Base-by-base conservation (phyloP, 495 filamentous ascomycete genomes). In the Beverwykella pulmonaria region DNA sequence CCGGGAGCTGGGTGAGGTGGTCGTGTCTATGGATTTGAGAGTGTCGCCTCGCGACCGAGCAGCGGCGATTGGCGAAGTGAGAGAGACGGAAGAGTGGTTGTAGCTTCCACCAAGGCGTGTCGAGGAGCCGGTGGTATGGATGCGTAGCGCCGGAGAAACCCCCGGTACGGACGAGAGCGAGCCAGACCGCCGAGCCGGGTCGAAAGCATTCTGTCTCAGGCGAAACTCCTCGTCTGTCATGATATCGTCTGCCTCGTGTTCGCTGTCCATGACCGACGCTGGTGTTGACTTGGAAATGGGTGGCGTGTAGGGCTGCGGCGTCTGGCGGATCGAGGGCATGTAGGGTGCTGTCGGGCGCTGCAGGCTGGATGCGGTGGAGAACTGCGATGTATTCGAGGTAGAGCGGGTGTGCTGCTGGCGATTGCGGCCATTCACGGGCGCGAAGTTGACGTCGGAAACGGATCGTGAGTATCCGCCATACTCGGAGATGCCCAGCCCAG, bases 301-400 rank as follows among this genome's bases (percentile, higher is more conserved):
- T 27, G 84, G 82, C 1, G 82, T 86, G 71, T 83, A 86, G 14
- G 79, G 76, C 34, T 81, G 78, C 19, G 84, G 83, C 9, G 82
- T 84, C 63, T 86, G 86, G 32, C 84, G 82, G 82, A 87, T 82
- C 2, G 85, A 82, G 70, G 87, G 82, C 20, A 85, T 77, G 70
- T 85, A 87, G 39, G 84, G 81, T 32, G 79, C 78, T 29, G 78
- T 79, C 12, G 82, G 80, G 50, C 81, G 79, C 59, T 71, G 72
- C 27, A 78, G 79, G 54, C 77, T 78, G 68, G 82, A 85, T 2
- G 76, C 76, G 1, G 78, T 80, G 2, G 84, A 87, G 36, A 82
- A 76, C 67, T 87, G 82, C 4, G 86, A 86, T 4, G 79, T 79
- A 54, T 81, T 82, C 66, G 84, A 87, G 2, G 79, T 82, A 19